Base-by-base conservation (phyloP, 1,284 basidiomycete species). In the Boletus semigastroideus region DNA sequence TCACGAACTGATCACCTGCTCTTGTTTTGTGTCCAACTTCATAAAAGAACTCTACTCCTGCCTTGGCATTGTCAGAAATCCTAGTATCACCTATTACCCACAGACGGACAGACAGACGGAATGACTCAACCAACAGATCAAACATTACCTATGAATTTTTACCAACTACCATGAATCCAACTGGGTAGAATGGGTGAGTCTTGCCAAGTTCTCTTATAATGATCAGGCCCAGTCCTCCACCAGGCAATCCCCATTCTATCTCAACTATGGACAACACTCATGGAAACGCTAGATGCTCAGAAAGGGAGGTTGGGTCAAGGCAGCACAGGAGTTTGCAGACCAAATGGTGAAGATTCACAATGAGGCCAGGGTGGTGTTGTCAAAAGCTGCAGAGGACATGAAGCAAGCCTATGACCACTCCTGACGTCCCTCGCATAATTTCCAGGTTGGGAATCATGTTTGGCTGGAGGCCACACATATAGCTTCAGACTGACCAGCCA, bases 111-210 rank as follows among this genome's bases (percentile, higher is more conserved):
- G 22, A 22, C 41, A 42, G 4, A 28, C 11, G 0, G 72, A 81
- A 59, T 48, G 62, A 0, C 54, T 70, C 13, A 79, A 79, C 54
- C 74, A 77, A 52, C 59, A 59, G 0, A 37, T 79, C 0, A 70
- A 78, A 56, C 65, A 70, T 14, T 73, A 70, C 53, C 57, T 75
- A 9, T 57, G 62, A 3, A 52, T 66, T 8, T 74, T 69, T 53
- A 40, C 19, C 0, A 51, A 50, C 7, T 46, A 53, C 5, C 43
- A 44, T 27, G 49, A 53, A 11, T n/a, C 39, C 0, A 44, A 57
- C 22, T 57, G 49, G 55, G 22, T 17, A 0, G 44, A 56, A 0
- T 54, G 55, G 55, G 22, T 56, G 0, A 1, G 19, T 0, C 51
- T 56, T 3, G 46, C 51, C 0, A 46, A 56, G 11, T 53, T 56